phyloP scores from a whole-genome alignment of 805 yeast genomes.

The Starmera amethionina region DNA sequence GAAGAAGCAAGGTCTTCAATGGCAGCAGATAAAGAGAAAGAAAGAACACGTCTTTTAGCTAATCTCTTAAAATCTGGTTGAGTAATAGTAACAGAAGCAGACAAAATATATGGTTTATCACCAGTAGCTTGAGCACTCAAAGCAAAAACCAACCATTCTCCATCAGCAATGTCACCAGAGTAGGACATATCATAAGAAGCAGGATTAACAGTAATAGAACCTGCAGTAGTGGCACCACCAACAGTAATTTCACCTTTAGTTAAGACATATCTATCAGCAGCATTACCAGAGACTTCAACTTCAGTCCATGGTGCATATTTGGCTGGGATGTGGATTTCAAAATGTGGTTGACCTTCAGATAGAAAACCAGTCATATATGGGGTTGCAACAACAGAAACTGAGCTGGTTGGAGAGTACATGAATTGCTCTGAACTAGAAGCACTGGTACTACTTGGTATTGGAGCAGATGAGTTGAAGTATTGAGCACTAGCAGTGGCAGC shows the following conservation, averaged over 20 bases:
- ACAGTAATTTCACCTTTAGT: constrained; percentile 8
- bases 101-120: neutral
- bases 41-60: neutral
- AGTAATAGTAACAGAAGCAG: neutral
- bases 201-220: constrained; percentile 3
- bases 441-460: constrained; percentile 3
- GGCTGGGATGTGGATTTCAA: constrained; percentile 16
- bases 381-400: constrained; percentile 3
- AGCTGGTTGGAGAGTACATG: constrained; percentile 3
- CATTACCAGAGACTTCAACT: constrained; percentile 12
- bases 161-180: constrained; percentile 4
- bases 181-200: constrained; percentile 8
- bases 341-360: constrained; percentile 17
- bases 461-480: constrained; percentile 2
- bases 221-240: constrained; percentile 7
- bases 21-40: neutral
- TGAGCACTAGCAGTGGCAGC: neutral
- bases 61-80: constrained; percentile 2
- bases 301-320: constrained; percentile 12
- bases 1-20: neutral
- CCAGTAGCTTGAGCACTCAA: constrained; percentile 1
- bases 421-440: constrained; percentile 3
- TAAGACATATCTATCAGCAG: constrained; percentile 11
- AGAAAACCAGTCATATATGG: constrained; percentile 18
- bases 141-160: neutral